Conservation (phyloP, 2,329 filamentous ascomycete species). For the Endoconidiophora laricicola region DNA sequence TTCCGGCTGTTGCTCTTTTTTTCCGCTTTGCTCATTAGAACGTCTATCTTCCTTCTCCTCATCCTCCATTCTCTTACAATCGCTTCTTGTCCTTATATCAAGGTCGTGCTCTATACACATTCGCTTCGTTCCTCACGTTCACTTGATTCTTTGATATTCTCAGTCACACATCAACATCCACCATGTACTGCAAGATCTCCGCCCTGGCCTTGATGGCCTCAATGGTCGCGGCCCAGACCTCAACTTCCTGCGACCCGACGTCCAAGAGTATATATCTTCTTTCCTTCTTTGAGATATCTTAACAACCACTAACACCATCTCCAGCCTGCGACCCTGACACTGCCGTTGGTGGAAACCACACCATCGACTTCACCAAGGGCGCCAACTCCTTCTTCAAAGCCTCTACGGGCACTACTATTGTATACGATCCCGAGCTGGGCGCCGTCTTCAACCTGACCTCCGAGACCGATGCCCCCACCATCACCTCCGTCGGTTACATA, state of each 20-base stretch:
- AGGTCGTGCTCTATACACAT: not conserved
- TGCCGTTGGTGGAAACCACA: conserved; percentile 48
- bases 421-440: conserved; percentile 29
- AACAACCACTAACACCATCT: not conserved
- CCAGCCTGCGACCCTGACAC: conserved; percentile 54
- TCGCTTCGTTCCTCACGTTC: not conserved
- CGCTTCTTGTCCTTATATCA: not conserved
- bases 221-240: conserved; percentile 38
- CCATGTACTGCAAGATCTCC: conserved; percentile 25
- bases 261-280: conserved; percentile 31
- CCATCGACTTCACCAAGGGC: conserved; percentile 65
- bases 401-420: conserved; percentile 30
- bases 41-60: conserved; percentile 5
- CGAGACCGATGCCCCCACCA: conserved; percentile 51
- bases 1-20: not conserved
- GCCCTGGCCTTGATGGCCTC: conserved; percentile 32
- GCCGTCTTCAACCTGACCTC: conserved; percentile 51
- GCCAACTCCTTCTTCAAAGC: conserved; percentile 37
- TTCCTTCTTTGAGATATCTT: not conserved
- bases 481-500: conserved; percentile 71
- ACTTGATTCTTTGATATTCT: not conserved
- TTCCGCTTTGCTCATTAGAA: conserved; percentile 1
- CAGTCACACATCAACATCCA: not conserved
- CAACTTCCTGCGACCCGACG: conserved; percentile 37
- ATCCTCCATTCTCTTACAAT: conserved; percentile 4